Evolutionary conservation across 2,329 filamentous ascomycete genomes (phyloP).

Genomic region (Metarhizium humberi): DNA sequence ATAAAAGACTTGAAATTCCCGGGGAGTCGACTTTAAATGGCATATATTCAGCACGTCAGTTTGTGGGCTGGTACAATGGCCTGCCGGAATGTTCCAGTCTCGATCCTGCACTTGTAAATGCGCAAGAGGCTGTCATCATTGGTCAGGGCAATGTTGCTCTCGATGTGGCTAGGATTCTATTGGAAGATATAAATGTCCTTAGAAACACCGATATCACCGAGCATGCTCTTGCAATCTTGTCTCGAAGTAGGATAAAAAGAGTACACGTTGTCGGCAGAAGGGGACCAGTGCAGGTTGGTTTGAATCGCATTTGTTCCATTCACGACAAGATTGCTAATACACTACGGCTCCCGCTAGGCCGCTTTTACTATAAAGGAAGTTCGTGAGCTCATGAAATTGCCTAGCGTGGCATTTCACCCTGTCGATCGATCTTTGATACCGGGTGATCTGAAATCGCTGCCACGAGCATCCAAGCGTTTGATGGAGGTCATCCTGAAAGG

Average conservation of each 20-base stretch:
- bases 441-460: constrained; percentile 55
- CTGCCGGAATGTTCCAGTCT: constrained; percentile 71
- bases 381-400: constrained; percentile 75
- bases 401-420: constrained; percentile 60
- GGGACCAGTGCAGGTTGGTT: constrained; percentile 71
- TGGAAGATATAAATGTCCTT: constrained; percentile 65
- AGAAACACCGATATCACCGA: constrained; percentile 83
- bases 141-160: constrained; percentile 95
- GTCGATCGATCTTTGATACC: constrained; percentile 61
- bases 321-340: not conserved
- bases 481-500: constrained; percentile 77
- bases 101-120: constrained; percentile 61
- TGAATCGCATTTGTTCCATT: not conserved
- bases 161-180: constrained; percentile 81
- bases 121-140: constrained; percentile 78
- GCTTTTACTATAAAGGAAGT: constrained; percentile 94
- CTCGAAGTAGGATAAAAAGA: constrained; percentile 62
- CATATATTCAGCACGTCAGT: constrained; percentile 80
- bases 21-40: constrained; percentile 66
- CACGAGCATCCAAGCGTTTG: constrained; percentile 65
- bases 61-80: constrained; percentile 98
- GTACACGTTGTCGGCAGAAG: constrained; percentile 84
- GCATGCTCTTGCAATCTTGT: constrained; percentile 65
- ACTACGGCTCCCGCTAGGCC: constrained; percentile 41
- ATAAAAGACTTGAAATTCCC: constrained; percentile 67